Base-by-base conservation (phyloP, 345 rosid species). In the Schrenkiella parvula region DNA sequence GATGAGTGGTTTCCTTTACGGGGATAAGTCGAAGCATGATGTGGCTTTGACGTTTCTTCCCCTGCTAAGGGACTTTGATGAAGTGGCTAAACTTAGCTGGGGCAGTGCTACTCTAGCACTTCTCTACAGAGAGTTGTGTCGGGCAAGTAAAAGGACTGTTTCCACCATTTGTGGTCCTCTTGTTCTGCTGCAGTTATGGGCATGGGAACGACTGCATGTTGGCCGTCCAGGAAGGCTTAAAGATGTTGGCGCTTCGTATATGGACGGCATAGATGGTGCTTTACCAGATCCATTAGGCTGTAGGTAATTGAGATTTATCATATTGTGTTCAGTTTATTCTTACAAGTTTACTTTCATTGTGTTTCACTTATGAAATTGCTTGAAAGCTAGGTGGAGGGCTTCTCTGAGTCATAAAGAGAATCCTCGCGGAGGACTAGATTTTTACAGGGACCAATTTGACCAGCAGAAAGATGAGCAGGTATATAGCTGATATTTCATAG, bases 391-490 rank as follows among this genome's bases (percentile, higher is more conserved):
- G 77, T 77, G 80, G 80, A 77, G 80, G 43, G 80, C 80, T 58
- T 77, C 80, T 66, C 62, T 77, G 52, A 77, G 80, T 51, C 80
- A 77, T 71, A 77, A 77, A 72, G 80, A 77, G 69, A 77, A 77
- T 66, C 80, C 80, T 13, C 80, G 80, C 1, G 80, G 80, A 71
- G 80, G 80, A 58, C 73, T 77, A 5, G 80, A 77, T 44, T 77
- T 77, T 71, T 77, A 77, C 59, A 65, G 80, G 42, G 80, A 77
- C 48, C 80, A 77, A 12, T 77, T 77, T 77, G 80, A 77, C 77
- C 80, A 77, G 77, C 80, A 77, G 73, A 77, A 77, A 77, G 73
- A 71, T 64, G 80, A 71, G 43, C 80, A 77, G 80, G 80, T 77
- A 70, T 43, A 13, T 29, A 53, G 17, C 42, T 60, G 7, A 26